These are phyloP conservation scores for Coleophoma cylindrospora DNA, from an alignment of 2,329 filamentous ascomycete genomes.

Conservation along the genomic window DNA sequence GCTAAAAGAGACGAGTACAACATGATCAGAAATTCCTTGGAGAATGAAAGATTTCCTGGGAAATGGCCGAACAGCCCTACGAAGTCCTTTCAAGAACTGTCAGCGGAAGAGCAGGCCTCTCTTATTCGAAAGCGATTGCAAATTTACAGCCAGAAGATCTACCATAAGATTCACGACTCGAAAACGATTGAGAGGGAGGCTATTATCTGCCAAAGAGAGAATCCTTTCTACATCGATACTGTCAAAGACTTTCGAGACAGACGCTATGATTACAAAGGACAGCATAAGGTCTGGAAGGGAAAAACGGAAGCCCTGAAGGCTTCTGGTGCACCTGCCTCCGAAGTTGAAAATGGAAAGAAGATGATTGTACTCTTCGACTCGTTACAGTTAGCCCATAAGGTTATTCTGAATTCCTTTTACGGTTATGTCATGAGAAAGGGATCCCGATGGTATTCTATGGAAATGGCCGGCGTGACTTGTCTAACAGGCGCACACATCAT, in stretches of 20 bases:
- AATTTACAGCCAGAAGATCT: slow-evolving; percentile 96
- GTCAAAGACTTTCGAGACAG: slow-evolving; percentile 95
- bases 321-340: slow-evolving; percentile 66
- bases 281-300: slow-evolving; percentile 97
- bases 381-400: slow-evolving; percentile 93
- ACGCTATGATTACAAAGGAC: slow-evolving; percentile 96
- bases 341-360: slow-evolving; percentile 94
- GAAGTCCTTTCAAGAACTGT: slow-evolving; percentile 76
- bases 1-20: slow-evolving; percentile 98
- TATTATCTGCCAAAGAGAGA: slow-evolving; percentile 97
- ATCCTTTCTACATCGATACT: slow-evolving; percentile 96
- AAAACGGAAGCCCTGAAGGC: slow-evolving; percentile 86
- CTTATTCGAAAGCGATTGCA: slow-evolving; percentile 84
- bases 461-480: slow-evolving; percentile 98
- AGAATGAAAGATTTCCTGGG: slow-evolving; percentile 89
- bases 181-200: slow-evolving; percentile 91
- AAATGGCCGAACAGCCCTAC: slow-evolving; percentile 64
- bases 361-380: slow-evolving; percentile 98
- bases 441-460: slow-evolving; percentile 97
- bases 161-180: slow-evolving; percentile 96
- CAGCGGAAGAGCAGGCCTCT: slow-evolving; percentile 73
- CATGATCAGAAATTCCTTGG: slow-evolving; percentile 89
- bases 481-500: slow-evolving; percentile 95
- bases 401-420: slow-evolving; percentile 98
- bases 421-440: slow-evolving; percentile 99